Conservation (phyloP, 176 grass and related monocot genomes). For the Alopecurus myosuroides region DNA sequence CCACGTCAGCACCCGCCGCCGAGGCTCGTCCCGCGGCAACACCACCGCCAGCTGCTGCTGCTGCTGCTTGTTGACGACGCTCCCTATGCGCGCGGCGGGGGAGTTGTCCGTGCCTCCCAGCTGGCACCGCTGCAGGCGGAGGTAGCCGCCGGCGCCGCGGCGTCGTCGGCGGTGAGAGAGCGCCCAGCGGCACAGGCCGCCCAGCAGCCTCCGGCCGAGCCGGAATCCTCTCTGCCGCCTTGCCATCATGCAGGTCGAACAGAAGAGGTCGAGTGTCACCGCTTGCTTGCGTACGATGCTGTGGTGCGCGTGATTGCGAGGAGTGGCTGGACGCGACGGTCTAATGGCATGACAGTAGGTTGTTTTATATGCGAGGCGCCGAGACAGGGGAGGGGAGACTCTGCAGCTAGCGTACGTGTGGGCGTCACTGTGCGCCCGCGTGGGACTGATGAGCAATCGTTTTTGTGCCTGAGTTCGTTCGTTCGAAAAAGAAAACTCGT, state of each 20-base stretch:
- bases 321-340: background rate
- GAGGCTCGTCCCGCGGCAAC: background rate
- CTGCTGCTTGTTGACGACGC: background rate
- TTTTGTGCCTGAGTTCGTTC: no score
- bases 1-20: conserved; percentile 41
- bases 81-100: background rate
- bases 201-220: conserved; percentile 71
- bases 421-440: background rate
- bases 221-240: conserved; percentile 66
- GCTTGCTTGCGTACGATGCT: background rate
- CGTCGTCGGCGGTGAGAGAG: conserved; percentile 37
- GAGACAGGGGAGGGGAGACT: background rate
- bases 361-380: conserved; percentile 11
- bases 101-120: background rate
- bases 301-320: background rate
- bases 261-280: background rate
- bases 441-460: background rate
- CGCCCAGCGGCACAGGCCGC: conserved; percentile 46
- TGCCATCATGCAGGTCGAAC: background rate
- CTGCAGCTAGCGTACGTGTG: background rate
- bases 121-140: conserved; percentile 29
- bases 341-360: conserved; percentile 3
- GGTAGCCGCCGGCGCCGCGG: conserved; percentile 24
- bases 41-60: conserved; percentile 12
- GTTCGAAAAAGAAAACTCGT: no score